Conservation (phyloP, 2,329 filamentous ascomycete genomes). For the Thielaviopsis cerberus region DNA sequence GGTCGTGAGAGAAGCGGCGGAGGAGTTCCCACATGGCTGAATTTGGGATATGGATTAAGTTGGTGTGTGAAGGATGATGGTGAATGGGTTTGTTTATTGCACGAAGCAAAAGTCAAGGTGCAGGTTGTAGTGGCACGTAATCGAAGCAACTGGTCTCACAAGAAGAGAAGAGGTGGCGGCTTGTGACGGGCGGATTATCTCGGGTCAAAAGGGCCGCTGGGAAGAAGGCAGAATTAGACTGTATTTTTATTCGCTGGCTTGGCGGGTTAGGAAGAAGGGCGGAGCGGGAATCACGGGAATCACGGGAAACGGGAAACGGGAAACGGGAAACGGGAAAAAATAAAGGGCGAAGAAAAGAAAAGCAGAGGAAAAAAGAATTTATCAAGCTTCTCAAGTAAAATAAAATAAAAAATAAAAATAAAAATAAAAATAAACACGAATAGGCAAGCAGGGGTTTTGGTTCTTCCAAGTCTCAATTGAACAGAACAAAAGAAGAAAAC, state of each 20-base stretch:
- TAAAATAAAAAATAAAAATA: not conserved
- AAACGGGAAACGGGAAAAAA: no score
- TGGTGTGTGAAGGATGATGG: not conserved
- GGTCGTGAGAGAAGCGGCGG: constrained; percentile 11
- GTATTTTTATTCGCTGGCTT: not conserved
- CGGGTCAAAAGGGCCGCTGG: no score
- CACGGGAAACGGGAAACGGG: no score
- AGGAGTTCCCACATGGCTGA: constrained; percentile 11
- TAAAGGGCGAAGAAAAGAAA: not conserved
- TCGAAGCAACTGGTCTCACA: no score
- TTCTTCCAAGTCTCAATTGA: no score
- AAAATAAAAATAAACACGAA: not conserved
- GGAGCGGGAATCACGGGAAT: not conserved
- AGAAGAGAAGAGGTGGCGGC: no score
- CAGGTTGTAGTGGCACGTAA: not conserved
- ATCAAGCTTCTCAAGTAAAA: not conserved
- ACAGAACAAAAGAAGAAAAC: not conserved
- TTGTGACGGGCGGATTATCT: not conserved
- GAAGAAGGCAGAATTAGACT: no score
- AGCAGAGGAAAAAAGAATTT: not conserved
- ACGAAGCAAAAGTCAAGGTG: not conserved
- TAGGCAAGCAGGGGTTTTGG: no score
- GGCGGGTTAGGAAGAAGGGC: not conserved
- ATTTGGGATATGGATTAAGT: not conserved
- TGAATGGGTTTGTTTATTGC: not conserved